These are phyloP conservation scores for Austroboletus olivaceoglutinosus DNA, from an alignment of 1,284 basidiomycete species.

Conservation along the genomic window DNA sequence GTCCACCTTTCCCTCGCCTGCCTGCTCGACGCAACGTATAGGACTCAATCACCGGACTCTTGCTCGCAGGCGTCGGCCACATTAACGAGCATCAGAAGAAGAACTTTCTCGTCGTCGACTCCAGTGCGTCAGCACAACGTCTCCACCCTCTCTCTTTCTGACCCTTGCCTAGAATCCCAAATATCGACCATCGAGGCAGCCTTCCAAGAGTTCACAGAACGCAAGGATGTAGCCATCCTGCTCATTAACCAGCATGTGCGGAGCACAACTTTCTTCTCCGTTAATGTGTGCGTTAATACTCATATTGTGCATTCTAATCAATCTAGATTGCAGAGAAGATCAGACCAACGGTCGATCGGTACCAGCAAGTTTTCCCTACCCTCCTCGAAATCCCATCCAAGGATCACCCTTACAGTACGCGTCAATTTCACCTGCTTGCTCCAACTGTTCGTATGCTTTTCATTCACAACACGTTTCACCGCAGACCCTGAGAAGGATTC, in stretches of 20 bases:
- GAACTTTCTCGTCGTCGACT: constrained; percentile 93
- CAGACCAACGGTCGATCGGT: constrained; percentile 90
- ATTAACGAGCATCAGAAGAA: constrained; percentile 86
- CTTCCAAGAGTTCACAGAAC: constrained; percentile 90
- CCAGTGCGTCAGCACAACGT: constrained; percentile 51
- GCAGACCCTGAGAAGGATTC: constrained; percentile 97
- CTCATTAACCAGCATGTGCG: constrained; percentile 96
- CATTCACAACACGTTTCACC: constrained; percentile 19
- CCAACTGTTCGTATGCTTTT: constrained; percentile 9
- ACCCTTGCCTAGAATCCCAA: constrained; percentile 70
- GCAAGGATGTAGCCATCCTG: constrained; percentile 92
- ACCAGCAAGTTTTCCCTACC: constrained; percentile 95
- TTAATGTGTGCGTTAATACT: constrained; percentile 1
- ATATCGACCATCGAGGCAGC: constrained; percentile 83
- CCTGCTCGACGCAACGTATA: constrained; percentile 36
- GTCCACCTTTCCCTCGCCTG: not conserved
- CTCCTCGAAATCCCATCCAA: constrained; percentile 97
- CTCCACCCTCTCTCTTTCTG: constrained; percentile 4
- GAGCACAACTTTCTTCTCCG: constrained; percentile 12
- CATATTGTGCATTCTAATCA: constrained; percentile 13
- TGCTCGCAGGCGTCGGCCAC: constrained; percentile 91
- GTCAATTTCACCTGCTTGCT: not conserved
- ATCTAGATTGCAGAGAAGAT: constrained; percentile 93
- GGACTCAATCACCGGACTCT: constrained; percentile 94
- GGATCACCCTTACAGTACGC: constrained; percentile 86